phyloP scores from a whole-genome alignment of 2,329 filamentous ascomycete species.

The Trichoderma cornu-damae region DNA sequence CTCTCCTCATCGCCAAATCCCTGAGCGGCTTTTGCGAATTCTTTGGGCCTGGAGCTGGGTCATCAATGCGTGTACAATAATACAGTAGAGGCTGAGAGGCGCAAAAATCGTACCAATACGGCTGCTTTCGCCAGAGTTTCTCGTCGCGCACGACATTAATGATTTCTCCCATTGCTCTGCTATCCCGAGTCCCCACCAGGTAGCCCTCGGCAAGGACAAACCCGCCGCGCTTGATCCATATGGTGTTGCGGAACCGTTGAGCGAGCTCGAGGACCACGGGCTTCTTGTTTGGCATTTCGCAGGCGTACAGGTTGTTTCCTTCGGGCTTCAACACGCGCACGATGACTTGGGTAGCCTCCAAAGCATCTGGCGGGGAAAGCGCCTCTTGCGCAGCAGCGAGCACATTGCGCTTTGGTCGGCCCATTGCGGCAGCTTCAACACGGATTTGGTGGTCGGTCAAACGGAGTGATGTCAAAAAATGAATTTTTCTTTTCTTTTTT shows the following conservation, averaged over 20 bases:
- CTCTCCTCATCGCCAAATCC: conserved; percentile 65
- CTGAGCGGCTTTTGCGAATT: conserved; percentile 65
- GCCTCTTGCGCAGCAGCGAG: conserved; percentile 72
- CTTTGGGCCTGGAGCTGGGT: conserved; percentile 59
- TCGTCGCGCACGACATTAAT: conserved; percentile 89
- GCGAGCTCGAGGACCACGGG: conserved; percentile 74
- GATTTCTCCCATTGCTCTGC: conserved; percentile 82
- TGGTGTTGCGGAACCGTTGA: conserved; percentile 79
- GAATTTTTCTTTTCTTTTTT: not conserved
- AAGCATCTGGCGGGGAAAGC: conserved; percentile 53
- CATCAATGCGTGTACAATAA: not conserved
- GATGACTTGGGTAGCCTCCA: conserved; percentile 59
- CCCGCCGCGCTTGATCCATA: conserved; percentile 87
- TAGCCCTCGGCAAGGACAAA: conserved; percentile 76
- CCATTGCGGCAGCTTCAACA: conserved; percentile 27
- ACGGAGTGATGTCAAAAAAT: not conserved
- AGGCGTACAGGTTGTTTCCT: conserved; percentile 84
- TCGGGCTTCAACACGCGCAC: conserved; percentile 75
- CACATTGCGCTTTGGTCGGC: conserved; percentile 60
- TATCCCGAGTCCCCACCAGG: conserved; percentile 59
- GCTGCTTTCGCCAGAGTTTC: conserved; percentile 82
- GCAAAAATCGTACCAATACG: conserved; percentile 71
- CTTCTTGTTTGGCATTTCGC: conserved; percentile 63
- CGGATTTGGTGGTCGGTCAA: not conserved
- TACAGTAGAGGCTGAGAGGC: not conserved